Conservation (phyloP, 441 rosid genomes). For the Gossypium schwendimanii region DNA sequence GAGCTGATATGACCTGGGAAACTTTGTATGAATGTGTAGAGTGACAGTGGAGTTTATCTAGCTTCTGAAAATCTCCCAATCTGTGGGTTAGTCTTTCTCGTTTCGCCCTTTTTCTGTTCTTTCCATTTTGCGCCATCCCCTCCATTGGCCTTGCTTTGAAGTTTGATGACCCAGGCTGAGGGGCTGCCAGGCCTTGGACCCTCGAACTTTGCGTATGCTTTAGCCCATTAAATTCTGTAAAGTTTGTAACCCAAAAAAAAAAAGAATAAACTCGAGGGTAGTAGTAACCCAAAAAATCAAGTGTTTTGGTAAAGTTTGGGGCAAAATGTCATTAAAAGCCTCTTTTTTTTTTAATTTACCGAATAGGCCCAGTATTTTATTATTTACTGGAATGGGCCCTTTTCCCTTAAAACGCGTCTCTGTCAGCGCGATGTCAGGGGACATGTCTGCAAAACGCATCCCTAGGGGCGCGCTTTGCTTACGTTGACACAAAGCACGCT, state of each 20-base stretch:
- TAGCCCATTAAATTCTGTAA: not conserved
- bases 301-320: no score
- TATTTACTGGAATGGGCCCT: no score
- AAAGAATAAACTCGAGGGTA: not conserved
- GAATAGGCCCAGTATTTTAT: no score
- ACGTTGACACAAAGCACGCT: no score
- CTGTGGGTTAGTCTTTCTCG: not conserved
- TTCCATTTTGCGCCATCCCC: not conserved
- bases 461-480: no score
- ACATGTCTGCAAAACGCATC: no score
- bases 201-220: not conserved
- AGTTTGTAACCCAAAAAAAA: not conserved
- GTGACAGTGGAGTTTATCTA: not conserved
- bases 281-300: no score
- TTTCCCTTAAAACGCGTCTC: no score
- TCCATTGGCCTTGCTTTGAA: not conserved
- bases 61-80: not conserved
- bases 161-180: not conserved
- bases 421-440: no score
- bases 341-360: no score
- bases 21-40: not conserved
- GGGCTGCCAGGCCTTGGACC: not conserved
- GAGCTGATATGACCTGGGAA: slow-evolving; percentile 3
- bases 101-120: not conserved
- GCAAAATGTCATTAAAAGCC: no score